Base-by-base conservation (phyloP, 2,329 filamentous ascomycete species). In the Claviceps capensis region DNA sequence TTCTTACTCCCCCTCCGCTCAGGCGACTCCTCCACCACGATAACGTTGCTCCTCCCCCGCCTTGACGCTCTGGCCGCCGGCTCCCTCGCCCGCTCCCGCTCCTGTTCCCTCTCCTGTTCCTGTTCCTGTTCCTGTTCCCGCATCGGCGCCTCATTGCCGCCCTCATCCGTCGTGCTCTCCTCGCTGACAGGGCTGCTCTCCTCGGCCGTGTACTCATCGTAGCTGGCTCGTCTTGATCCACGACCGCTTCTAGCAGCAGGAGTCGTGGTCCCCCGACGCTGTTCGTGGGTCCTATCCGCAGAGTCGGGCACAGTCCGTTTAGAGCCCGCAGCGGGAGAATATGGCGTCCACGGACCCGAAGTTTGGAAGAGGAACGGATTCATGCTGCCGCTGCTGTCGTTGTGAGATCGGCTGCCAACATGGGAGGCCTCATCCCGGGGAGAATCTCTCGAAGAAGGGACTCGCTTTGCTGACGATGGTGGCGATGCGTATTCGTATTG, bases 351-450 rank as follows among this genome's bases (percentile, higher is more conserved):
- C 38, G 73, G 61, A 13, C 71, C 73, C 22, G 65, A 66, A 4
- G 72, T 74, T 63, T 78, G 75, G 60, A 73, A 80, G 55, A 71
- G 69, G 54, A 80, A 79, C 4, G 77, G 76, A 53, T 80, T 72
- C 14, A 66, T 26, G 30, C 26, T 30, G 8, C 26, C 26, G 8
- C 26, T 30, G 8, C 26, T 30, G 26, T n/a, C 53, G 5, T 23
- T 52, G 4, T 56, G 56, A 40, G 54, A 51, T 19, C 61, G 60
- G 13, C 57, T 63, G 30, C 59, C 59, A 37, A 60, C 61, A 19
- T 63, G 61, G 19, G 61, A 61, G 16, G 62, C 59, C 17, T 71
- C 68, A 22, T 66, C 66, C 16, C 61, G 60, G 9, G 60, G 59
- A 19, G 62, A 61, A 19, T 63, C 61, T 37, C 63, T 61, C 22